Conservation (phyloP, 2,329 filamentous ascomycete genomes). For the Stachybotrys echinatus region DNA sequence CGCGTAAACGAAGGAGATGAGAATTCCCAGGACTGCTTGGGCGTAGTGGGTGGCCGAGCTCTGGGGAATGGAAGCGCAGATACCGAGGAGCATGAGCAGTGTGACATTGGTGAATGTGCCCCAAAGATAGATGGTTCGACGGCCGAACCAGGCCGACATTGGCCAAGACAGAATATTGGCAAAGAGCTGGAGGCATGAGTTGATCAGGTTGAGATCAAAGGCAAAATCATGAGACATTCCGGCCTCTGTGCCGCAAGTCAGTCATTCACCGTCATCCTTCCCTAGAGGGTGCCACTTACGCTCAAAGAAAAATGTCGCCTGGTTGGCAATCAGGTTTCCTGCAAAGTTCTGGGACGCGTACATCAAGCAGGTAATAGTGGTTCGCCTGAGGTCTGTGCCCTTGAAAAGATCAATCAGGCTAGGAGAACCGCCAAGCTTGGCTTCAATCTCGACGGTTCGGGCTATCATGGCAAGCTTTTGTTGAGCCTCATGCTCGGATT, state of each 20-base stretch:
- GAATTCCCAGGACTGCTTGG: conserved; percentile 28
- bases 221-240: conserved; percentile 12
- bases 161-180: conserved; percentile 28
- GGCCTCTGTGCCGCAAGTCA: conserved; percentile 5
- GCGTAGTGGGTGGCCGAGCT: conserved; percentile 26
- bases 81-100: conserved; percentile 28
- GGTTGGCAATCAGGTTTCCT: background rate
- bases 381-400: conserved; percentile 32
- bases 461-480: conserved; percentile 34
- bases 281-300: background rate
- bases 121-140: conserved; percentile 32
- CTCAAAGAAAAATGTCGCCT: background rate
- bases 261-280: background rate
- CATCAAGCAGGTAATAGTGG: conserved; percentile 27
- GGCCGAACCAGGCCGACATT: conserved; percentile 29
- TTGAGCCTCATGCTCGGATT: conserved; percentile 6
- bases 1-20: conserved; percentile 33
- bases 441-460: conserved; percentile 25
- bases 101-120: conserved; percentile 26
- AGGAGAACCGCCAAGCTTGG: conserved; percentile 22
- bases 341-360: conserved; percentile 17
- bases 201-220: conserved; percentile 19
- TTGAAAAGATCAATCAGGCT: conserved; percentile 37
- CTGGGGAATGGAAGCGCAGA: conserved; percentile 26
- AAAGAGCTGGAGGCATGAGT: conserved; percentile 22